Conservation (phyloP, 768 basidiomycete genomes). For the Boletus pseudo-olivaceus region DNA sequence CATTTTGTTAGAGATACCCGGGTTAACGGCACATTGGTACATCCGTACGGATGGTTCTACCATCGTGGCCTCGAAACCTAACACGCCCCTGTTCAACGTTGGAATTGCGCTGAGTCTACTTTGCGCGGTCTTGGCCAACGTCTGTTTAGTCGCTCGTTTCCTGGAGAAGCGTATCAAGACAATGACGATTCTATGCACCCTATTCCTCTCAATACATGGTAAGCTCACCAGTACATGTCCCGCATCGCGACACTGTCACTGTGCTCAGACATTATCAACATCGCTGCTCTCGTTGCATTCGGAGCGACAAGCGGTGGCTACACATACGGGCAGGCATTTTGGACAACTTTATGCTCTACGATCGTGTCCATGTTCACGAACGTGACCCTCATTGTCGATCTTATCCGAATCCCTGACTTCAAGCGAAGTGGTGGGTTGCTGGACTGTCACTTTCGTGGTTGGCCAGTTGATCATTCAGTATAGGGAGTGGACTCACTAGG, state of each 20-base stretch:
- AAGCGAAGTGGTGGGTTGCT: constrained; percentile 49
- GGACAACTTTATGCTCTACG: constrained; percentile 77
- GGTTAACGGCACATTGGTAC: constrained; percentile 74
- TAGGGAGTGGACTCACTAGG: constrained; percentile 76
- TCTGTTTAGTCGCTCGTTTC: constrained; percentile 65
- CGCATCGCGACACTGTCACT: neutral
- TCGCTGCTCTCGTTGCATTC: constrained; percentile 54
- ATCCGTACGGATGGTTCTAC: constrained; percentile 44
- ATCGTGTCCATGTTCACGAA: constrained; percentile 63
- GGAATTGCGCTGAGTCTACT: constrained; percentile 65
- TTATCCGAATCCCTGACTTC: constrained; percentile 58
- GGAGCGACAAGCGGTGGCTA: constrained; percentile 65
- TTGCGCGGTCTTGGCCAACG: constrained; percentile 65
- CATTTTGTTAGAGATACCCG: constrained; percentile 80
- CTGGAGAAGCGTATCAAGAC: constrained; percentile 60
- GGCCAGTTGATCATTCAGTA: neutral
- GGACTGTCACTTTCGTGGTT: neutral
- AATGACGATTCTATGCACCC: constrained; percentile 62
- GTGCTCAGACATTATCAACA: constrained; percentile 63
- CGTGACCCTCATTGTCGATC: constrained; percentile 62
- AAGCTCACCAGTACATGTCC: constrained; percentile 17
- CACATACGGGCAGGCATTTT: constrained; percentile 67
- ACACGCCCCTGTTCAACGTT: constrained; percentile 56
- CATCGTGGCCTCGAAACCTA: constrained; percentile 46
- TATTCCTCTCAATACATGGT: constrained; percentile 71